Conservation (phyloP, 257 asterid species). For the Linaria vulgaris region DNA sequence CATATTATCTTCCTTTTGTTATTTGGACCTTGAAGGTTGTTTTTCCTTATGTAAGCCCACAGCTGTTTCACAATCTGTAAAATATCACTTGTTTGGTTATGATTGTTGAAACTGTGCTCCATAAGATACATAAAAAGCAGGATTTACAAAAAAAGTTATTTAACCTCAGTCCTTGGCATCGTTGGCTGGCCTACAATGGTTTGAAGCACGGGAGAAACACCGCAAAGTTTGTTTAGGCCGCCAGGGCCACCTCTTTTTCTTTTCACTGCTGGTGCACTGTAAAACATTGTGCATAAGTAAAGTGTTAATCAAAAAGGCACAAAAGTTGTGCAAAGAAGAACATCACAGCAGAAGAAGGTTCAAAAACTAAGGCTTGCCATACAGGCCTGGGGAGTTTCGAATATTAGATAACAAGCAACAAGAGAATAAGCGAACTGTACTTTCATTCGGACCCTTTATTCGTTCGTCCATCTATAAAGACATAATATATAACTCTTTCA, state of each 20-base stretch:
- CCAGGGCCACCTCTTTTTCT: conserved; percentile 96
- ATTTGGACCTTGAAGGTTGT: conserved; percentile 79
- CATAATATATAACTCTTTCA: not conserved
- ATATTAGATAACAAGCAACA: not conserved
- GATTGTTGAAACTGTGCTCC: conserved; percentile 13
- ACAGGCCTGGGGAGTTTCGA: too few species aligned
- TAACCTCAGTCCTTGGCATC: conserved; percentile 97
- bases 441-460: not conserved
- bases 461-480: not conserved
- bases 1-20: conserved; percentile 76
- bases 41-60: conserved; percentile 76
- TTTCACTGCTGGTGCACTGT: conserved; percentile 63
- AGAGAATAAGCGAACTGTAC: not conserved
- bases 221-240: conserved; percentile 87
- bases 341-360: conserved; percentile 14
- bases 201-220: conserved; percentile 93
- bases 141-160: not conserved
- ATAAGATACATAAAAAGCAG: conserved; percentile 10
- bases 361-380: not conserved
- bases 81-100: conserved; percentile 14
- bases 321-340: not conserved
- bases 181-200: conserved; percentile 86
- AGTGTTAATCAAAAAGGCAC: conserved; percentile 18
- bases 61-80: conserved; percentile 77
- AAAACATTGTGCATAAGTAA: conserved; percentile 9